Conservation (phyloP, 805 yeast species). For the Ogataea haglerorum region DNA sequence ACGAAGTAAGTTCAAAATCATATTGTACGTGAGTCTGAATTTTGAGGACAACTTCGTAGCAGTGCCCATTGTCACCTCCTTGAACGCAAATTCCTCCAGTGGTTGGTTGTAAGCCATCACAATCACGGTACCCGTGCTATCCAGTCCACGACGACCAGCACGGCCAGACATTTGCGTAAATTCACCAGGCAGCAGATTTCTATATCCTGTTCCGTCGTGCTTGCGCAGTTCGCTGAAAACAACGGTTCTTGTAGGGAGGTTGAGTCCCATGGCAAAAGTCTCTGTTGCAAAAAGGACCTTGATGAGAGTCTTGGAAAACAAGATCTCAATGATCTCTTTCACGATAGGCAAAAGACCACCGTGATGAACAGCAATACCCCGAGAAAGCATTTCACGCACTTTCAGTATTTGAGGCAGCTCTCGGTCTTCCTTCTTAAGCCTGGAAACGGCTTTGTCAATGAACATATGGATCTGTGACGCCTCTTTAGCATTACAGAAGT, state of each 20-base stretch:
- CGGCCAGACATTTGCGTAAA: conserved; percentile 99
- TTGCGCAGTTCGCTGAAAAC: conserved; percentile 82
- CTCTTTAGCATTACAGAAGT: conserved; percentile 81
- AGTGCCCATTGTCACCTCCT: conserved; percentile 79
- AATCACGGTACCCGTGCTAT: conserved; percentile 90
- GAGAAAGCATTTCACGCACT: conserved; percentile 72
- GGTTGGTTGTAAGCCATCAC: conserved; percentile 80
- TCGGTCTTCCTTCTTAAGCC: conserved; percentile 88
- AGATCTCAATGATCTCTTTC: conserved; percentile 87
- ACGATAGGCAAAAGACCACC: conserved; percentile 92
- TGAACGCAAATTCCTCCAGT: conserved; percentile 53
- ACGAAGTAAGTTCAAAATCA: conserved; percentile 87
- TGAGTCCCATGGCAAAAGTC: conserved; percentile 98
- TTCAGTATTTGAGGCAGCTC: conserved; percentile 87
- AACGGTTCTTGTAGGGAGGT: conserved; percentile 94
- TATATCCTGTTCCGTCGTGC: conserved; percentile 83
- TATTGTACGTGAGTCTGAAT: conserved; percentile 90
- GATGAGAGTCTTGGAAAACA: conserved; percentile 81
- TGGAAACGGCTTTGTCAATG: conserved; percentile 80
- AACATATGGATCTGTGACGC: conserved; percentile 91
- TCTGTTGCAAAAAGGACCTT: conserved; percentile 95
- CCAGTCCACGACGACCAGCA: conserved; percentile 97
- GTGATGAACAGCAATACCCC: conserved; percentile 96
- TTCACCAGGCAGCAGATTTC: conserved; percentile 90
- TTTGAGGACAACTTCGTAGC: conserved; percentile 91